A percentile compares a stretch with the other conserved stretches of the same genome.
Evolutionary conservation across 148 eudicot species (phyloP).

Genomic region (Talinum fruticosum): DNA sequence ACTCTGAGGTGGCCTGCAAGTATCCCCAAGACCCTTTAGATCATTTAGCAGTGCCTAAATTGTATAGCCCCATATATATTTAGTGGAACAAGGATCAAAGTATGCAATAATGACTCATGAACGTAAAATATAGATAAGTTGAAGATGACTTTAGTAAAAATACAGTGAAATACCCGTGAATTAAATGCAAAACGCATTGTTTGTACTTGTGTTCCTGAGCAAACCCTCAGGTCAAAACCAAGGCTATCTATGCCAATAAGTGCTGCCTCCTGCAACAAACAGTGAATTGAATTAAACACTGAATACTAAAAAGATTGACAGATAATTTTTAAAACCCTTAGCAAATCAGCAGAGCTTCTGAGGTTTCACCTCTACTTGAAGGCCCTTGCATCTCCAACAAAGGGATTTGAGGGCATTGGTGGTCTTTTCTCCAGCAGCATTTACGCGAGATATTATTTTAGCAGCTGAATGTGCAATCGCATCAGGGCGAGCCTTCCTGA

Average conservation of each 20-base stretch:
- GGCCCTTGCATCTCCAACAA: conserved; percentile 95
- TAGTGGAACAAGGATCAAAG: not conserved
- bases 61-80: too few relatives aligned
- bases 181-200: conserved; percentile 82
- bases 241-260: conserved; percentile 82
- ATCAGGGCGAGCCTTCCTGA: conserved; percentile 81
- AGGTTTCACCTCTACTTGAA: conserved; percentile 77
- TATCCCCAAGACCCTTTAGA: not conserved
- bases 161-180: conserved; percentile 54
- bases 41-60: too few relatives aligned
- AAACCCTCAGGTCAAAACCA: conserved; percentile 88
- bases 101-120: not conserved
- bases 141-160: not conserved
- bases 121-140: not conserved
- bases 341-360: conserved; percentile 1
- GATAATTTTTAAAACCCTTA: not conserved
- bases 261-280: conserved; percentile 70
- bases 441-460: conserved; percentile 81
- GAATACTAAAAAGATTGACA: not conserved
- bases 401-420: conserved; percentile 79
- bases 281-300: conserved; percentile 3
- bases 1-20: conserved; percentile 91
- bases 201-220: conserved; percentile 90
- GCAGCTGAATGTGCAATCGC: conserved; percentile 92
- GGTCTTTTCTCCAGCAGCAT: conserved; percentile 93